These are phyloP conservation scores for Clonostachys byssicola DNA, from an alignment of 2,329 filamentous ascomycete genomes.

Conservation along the genomic window DNA sequence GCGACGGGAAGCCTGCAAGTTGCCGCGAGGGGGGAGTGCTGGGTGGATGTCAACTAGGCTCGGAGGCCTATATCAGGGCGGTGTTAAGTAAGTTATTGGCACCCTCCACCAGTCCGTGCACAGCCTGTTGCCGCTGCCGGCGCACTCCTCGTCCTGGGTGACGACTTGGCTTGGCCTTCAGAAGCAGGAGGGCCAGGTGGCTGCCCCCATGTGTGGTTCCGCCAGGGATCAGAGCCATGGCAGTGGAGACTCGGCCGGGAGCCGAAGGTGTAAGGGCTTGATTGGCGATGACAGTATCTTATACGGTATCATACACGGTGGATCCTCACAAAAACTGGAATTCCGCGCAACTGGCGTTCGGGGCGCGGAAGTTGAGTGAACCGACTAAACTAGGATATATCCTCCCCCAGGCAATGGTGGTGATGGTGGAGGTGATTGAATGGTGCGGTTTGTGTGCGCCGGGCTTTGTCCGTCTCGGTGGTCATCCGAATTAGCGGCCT, in stretches of 20 bases:
- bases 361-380: neutral
- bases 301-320: too few species aligned
- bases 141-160: neutral
- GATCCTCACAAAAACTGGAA: neutral
- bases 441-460: neutral
- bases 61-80: neutral
- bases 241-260: conserved; percentile 6
- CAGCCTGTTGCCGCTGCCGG: neutral
- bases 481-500: too few species aligned
- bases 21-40: neutral
- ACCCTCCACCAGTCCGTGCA: neutral
- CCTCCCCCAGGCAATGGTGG: neutral
- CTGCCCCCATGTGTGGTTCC: neutral
- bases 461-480: too few species aligned
- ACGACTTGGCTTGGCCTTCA: neutral
- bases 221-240: conserved; percentile 1
- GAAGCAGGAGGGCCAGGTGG: neutral
- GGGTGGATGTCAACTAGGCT: too few species aligned
- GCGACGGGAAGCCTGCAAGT: conserved; percentile 1
- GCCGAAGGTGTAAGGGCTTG: conserved; percentile 3
- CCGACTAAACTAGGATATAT: neutral
- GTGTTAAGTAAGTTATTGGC: neutral
- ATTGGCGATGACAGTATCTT: neutral
- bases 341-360: neutral
- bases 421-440: neutral